Evolutionary conservation across 2,329 filamentous ascomycete genomes (phyloP), one percentile per base, ranked within the genome.

Genomic region (Penicillium sp.): DNA sequence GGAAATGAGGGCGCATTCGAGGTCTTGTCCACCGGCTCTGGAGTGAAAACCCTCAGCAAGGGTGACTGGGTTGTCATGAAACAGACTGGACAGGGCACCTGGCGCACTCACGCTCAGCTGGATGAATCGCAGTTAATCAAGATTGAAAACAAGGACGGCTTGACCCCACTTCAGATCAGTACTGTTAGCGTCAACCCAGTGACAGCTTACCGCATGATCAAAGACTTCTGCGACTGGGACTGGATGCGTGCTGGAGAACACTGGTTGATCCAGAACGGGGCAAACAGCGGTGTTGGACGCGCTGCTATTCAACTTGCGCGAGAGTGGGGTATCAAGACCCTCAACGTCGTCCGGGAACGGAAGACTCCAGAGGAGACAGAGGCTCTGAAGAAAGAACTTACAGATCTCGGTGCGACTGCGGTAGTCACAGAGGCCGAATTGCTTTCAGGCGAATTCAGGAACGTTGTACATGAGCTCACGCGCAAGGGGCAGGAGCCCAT

Each of bases 241-340:
- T 69, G 84, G 63, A 65, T 77, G 48, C 68, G 70, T 10, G 56
- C 61, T 24, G 79, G 82, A n/a, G 87, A 90, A 47, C 85, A 94
- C 49, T 98, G 91, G 90, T 88, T 96, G 65, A 83, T 98, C 40
- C 93, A 98, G 71, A 98, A 98, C 67, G 93, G 91, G 7, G 93
- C 91, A 34, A 98, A 98, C 70, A 88, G 83, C 38, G 93, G 89
- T 10, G 93, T 98, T 15, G 93, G 93, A 2, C 77, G 93, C 33
- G 87, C 90, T 2, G 91, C 88, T 9, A 93, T 97, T 57, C 93
- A 98, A 72, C 75, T 98, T 1, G 91, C 81, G 2, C 77, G 74
- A 60, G 77, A 88, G 46, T 97, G 90, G 91, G 90, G 91, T 0
- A 79, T 93, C 62, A 84, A 87, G 63, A 94, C 85, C 64, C 86